A percentile compares a stretch with the other conserved stretches of the same genome.
Evolutionary conservation across 257 asterid species (phyloP).

Genomic region (Nicotiana tabacum): DNA sequence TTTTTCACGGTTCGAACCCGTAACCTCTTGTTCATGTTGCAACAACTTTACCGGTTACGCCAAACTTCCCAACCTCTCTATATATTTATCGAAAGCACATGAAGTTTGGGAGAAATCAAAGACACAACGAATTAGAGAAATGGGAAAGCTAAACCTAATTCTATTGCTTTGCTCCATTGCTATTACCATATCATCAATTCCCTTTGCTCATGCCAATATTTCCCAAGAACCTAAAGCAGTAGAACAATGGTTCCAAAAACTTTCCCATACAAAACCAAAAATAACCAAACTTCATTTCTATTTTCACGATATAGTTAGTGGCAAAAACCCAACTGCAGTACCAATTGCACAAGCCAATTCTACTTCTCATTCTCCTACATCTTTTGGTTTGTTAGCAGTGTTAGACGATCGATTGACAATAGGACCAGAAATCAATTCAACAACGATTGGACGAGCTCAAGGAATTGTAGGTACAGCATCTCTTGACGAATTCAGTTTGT

Average conservation of each 20-base stretch:
- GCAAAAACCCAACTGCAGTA: slow-evolving; percentile 20
- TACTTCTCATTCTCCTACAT: slow-evolving; percentile 20
- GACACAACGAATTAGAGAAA: neutral
- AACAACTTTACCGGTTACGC: no score
- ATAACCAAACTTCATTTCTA: slow-evolving; percentile 35
- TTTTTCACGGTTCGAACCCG: no score
- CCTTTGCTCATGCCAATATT: neutral
- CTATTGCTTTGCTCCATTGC: neutral
- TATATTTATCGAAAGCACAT: neutral
- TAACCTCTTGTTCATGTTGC: no score
- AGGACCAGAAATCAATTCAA: slow-evolving; percentile 21
- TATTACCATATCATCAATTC: neutral
- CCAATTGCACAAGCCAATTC: slow-evolving; percentile 20
- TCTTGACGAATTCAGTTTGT: slow-evolving; percentile 14
- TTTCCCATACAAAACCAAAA: slow-evolving; percentile 22
- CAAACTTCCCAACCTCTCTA: neutral
- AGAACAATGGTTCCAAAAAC: slow-evolving; percentile 24
- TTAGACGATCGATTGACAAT: slow-evolving; percentile 31
- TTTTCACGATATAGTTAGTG: slow-evolving; percentile 34
- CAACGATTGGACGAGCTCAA: slow-evolving; percentile 44
- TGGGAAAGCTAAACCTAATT: neutral
- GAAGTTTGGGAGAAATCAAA: neutral
- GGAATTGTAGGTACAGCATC: slow-evolving; percentile 35
- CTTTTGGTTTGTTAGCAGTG: slow-evolving; percentile 22
- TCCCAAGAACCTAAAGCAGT: slow-evolving; percentile 18